Conservation (phyloP, 2,329 filamentous ascomycete species). For the Coniella lustricola region DNA sequence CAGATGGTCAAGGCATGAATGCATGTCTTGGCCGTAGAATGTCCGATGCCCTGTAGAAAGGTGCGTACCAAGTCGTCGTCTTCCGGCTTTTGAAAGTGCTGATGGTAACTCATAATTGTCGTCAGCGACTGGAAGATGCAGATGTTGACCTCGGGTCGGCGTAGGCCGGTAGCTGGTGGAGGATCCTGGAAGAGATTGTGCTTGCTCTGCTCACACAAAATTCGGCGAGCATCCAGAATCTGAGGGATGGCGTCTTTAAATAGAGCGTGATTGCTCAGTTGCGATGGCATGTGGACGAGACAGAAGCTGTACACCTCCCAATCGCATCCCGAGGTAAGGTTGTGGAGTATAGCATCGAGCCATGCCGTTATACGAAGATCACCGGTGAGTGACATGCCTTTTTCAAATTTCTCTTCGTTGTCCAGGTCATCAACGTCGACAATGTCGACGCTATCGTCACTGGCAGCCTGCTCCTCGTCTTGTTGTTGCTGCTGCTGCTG, state of each 20-base stretch:
- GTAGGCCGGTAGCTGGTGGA: slow-evolving; percentile 68
- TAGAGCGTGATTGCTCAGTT: slow-evolving; percentile 82
- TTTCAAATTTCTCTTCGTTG: slow-evolving; percentile 15
- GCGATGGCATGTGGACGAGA: slow-evolving; percentile 76
- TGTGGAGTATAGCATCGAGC: slow-evolving; percentile 68
- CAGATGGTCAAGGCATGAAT: slow-evolving; percentile 93
- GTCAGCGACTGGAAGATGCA: slow-evolving; percentile 83
- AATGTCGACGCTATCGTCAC: slow-evolving; percentile 16
- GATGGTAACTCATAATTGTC: slow-evolving; percentile 85
- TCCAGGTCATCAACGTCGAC: too few relatives aligned
- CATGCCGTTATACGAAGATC: slow-evolving; percentile 58
- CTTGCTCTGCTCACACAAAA: slow-evolving; percentile 78
- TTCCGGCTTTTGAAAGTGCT: slow-evolving; percentile 73
- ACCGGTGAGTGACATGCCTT: slow-evolving; percentile 25
- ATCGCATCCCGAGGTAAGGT: slow-evolving; percentile 68
- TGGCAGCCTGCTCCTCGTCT: slow-evolving; percentile 10
- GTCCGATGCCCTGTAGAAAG: slow-evolving; percentile 81
- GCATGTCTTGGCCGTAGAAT: slow-evolving; percentile 82
- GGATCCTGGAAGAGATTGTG: slow-evolving; percentile 74
- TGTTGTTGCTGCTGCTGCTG: neutral
- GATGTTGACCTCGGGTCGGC: slow-evolving; percentile 80
- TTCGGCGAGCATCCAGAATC: slow-evolving; percentile 65
- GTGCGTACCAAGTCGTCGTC: slow-evolving; percentile 84
- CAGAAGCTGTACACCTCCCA: slow-evolving; percentile 94
- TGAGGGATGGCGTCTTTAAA: slow-evolving; percentile 69